These are phyloP conservation scores for Psilocybe azurescens DNA, from an alignment of 768 basidiomycete genomes.

Conservation along the genomic window DNA sequence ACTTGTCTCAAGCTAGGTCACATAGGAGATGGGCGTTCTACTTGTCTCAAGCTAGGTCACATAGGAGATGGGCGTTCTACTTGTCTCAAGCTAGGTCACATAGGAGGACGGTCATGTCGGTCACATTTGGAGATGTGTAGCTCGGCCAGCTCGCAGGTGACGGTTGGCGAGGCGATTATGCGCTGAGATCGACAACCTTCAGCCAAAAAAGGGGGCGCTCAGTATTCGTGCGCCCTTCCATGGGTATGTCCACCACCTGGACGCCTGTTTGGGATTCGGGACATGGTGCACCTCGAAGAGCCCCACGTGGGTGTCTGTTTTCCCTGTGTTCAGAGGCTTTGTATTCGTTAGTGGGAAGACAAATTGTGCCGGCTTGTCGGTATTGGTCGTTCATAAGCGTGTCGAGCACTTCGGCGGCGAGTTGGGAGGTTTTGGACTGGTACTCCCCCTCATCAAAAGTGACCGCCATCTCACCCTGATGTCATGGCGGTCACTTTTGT, in stretches of 20 bases:
- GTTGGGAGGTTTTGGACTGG: constrained; percentile 15
- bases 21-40: too few species aligned
- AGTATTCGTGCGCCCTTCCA: constrained; percentile 15
- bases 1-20: constrained; percentile 29
- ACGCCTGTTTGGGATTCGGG: constrained; percentile 23
- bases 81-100: constrained; percentile 29
- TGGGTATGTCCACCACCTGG: constrained; percentile 25
- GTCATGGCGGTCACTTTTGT: not conserved
- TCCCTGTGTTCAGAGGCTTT: constrained; percentile 24
- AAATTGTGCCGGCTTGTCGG: constrained; percentile 32
- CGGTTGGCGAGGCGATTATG: constrained; percentile 30
- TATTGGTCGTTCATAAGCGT: constrained; percentile 29
- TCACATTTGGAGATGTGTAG: constrained; percentile 31
- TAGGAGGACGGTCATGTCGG: constrained; percentile 24
- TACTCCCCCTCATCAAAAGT: constrained; percentile 12
- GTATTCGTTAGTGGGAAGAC: constrained; percentile 26
- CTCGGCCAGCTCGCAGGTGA: constrained; percentile 30
- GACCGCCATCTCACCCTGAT: too few species aligned
- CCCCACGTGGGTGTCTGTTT: constrained; percentile 30
- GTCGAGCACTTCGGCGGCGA: constrained; percentile 21
- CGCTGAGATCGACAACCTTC: constrained; percentile 33
- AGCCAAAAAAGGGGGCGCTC: constrained; percentile 28
- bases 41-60: constrained; percentile 31
- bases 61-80: constrained; percentile 28
- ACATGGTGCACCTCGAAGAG: constrained; percentile 29